Base-by-base conservation (phyloP, 352 stramenopile genomes). In the Thraustochytrium striatum region DNA sequence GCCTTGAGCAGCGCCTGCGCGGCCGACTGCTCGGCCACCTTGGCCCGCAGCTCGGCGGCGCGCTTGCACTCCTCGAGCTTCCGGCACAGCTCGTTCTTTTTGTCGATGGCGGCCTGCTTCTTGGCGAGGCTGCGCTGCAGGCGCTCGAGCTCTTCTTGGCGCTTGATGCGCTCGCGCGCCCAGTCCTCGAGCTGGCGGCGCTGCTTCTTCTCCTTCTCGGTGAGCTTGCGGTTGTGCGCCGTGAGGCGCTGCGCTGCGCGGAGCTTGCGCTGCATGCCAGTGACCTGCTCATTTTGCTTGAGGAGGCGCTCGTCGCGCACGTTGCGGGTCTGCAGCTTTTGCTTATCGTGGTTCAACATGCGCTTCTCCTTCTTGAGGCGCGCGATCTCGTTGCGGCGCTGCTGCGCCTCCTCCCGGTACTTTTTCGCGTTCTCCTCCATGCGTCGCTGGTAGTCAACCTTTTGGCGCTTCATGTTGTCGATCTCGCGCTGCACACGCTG, bases 341-440 rank as follows among this genome's bases (percentile, higher is more conserved):
- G 55, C 47, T 80, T 80, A 35, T 80, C 70, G 28, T 80, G 55
- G n/a, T 32, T 33, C 1, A 80, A 39, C 11, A 70, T 39, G 35
- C 55, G 55, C 30, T 80, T 52, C 47, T 80, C n/a, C 47, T 80
- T 80, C 28, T 47, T 52, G 21, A 80, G 58, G 1, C 58, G 70
- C 16, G 70, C 70, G 5, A 80, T 80, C 47, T 80, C 70, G 16
- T 59, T 32, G 28, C 58, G 79, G 38, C 70, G 55, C 25, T 80
- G 38, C 21, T 80, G 55, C 25, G 58, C 47, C 25, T 80, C 70
- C 13, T 80, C 70, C 28, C 70, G 38, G 58, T 80, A 80, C 43
- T 73, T 80, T 28, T 75, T 80, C 2, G 70, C 55, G 57, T 80
- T 80, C 53, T 80, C 70, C 47, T 80, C 70, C 70, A 80, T 72